Evolutionary conservation across 495 filamentous ascomycete genomes (phyloP).

Genomic region (Penicillium coffeae): DNA sequence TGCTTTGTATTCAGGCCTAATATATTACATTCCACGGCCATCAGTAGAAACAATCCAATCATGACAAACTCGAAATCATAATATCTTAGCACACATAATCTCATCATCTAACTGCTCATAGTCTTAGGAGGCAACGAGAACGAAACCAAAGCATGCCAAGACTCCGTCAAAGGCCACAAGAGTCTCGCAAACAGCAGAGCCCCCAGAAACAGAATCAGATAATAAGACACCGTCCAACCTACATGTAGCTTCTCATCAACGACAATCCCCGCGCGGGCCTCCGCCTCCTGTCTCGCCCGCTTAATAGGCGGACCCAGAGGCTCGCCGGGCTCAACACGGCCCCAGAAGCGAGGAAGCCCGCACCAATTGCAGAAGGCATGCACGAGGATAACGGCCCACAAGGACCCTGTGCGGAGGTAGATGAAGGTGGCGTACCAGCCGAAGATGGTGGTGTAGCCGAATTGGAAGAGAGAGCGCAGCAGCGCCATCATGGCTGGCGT

Average conservation of each 20-base stretch:
- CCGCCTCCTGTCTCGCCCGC: conserved; percentile 18
- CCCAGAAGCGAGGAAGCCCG: conserved; percentile 86
- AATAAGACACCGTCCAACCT: conserved; percentile 74
- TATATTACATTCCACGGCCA: too few relatives aligned
- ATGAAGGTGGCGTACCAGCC: conserved; percentile 89
- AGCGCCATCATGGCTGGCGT: conserved; percentile 56
- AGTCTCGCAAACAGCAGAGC: conserved; percentile 62
- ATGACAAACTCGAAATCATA: too few relatives aligned
- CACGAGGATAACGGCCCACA: conserved; percentile 65
- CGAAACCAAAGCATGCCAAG: conserved; percentile 38
- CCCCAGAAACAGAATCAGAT: conserved; percentile 66
- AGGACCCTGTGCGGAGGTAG: conserved; percentile 78
- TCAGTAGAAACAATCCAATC: too few relatives aligned
- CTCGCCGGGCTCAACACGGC: conserved; percentile 52
- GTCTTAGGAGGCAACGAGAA: conserved; percentile 15
- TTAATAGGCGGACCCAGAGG: background rate
- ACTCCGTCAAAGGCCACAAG: conserved; percentile 72
- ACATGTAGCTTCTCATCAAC: conserved; percentile 32
- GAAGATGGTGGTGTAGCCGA: conserved; percentile 90
- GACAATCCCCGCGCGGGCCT: conserved; percentile 12
- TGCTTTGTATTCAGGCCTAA: too few relatives aligned
- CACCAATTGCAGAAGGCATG: conserved; percentile 93
- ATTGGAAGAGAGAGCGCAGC: conserved; percentile 73
- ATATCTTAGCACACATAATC: background rate
- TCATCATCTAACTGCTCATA: background rate